Evolutionary conservation across 75 land plant species (phyloP).

Genomic region (Cunninghamia lanceolata): DNA sequence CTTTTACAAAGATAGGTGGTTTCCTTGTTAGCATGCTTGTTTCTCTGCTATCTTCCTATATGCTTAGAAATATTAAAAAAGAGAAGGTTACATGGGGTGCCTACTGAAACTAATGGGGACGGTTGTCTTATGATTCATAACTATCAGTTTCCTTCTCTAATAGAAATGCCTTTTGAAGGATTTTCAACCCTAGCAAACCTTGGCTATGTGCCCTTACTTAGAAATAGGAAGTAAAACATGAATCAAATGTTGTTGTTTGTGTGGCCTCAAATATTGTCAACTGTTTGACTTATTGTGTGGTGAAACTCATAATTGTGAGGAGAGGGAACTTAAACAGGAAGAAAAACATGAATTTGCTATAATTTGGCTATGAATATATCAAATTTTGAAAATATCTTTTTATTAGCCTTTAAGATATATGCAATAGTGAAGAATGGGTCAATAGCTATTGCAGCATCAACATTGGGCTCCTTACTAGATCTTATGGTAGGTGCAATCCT

Average conservation of each 20-base stretch:
- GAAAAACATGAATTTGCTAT: too few species aligned
- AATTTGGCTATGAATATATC: too few species aligned
- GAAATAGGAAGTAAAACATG: slow-evolving; percentile 61
- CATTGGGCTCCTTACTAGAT: slow-evolving; percentile 86
- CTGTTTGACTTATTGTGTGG: too few species aligned
- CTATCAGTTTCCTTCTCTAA: slow-evolving; percentile 36
- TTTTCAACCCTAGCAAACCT: slow-evolving; percentile 71
- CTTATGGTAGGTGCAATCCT: slow-evolving; percentile 85
- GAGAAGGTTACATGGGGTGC: slow-evolving; percentile 55
- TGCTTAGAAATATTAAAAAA: slow-evolving; percentile 44
- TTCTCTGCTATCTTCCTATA: slow-evolving; percentile 48
- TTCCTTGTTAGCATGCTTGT: slow-evolving; percentile 60
- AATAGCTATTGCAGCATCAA: slow-evolving; percentile 87
- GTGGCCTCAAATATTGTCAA: too few species aligned
- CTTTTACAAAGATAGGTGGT: slow-evolving; percentile 31
- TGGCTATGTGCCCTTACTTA: slow-evolving; percentile 38
- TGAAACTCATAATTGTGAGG: too few species aligned
- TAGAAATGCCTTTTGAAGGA: slow-evolving; percentile 78
- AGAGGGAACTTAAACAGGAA: too few species aligned
- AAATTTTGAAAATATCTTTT: too few species aligned
- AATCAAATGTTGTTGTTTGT: too few species aligned
- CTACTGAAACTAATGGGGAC: slow-evolving; percentile 74
- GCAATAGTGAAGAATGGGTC: slow-evolving; percentile 79
- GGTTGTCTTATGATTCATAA: slow-evolving; percentile 66
- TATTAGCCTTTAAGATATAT: too few species aligned